Evolutionary conservation across 306 rosid species (phyloP), one percentile per base, ranked within the genome.

Genomic region (Sindora glabra): DNA sequence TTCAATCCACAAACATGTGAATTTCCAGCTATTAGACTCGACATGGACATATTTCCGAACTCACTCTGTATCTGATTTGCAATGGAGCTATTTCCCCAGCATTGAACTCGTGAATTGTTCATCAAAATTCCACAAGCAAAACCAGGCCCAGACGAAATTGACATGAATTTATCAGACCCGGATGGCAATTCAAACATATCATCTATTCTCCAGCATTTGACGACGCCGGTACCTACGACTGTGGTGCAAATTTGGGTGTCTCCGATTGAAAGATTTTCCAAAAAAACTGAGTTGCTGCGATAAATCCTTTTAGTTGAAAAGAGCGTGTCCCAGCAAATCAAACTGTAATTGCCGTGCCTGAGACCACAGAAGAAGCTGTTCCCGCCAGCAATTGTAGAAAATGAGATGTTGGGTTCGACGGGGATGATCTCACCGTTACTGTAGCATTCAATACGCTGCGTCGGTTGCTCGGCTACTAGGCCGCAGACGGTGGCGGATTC

Each of bases 121-220:
- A 13, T 69, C 53, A 53, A n/a, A 48, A 91, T 77, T 11, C 97
- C 97, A 26, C 97, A 91, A 72, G 96, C 71, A 65, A 87, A 87
- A 1, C 74, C 85, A n/a, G 49, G 69, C 70, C 97, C 97, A 64
- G 97, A 91, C 55, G 97, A 83, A 48, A 87, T 74, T 0, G 86
- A 87, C 25, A 3, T 6, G 29, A 85, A 87, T 21, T 33, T 59
- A 25, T 57, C 67, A 37, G 74, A 56, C 59, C 23, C 68, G 56
- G 86, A 21, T 38, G 71, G 76, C 1, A 64, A 30, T 8, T 4
- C 3, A 48, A 68, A 46, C n/a, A 8, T 6, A 3, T 36, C 10
- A 1, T 13, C 21, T 2, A 2, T 18, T 58, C 96, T 74, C 97
- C 97, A 87, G 55, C 97, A 91, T 18, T 11, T 48, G 12, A 79